A percentile compares a stretch with the other conserved stretches of the same genome.
Conservation (phyloP, 257 asterid species). For the Thymus mandschuricus region DNA sequence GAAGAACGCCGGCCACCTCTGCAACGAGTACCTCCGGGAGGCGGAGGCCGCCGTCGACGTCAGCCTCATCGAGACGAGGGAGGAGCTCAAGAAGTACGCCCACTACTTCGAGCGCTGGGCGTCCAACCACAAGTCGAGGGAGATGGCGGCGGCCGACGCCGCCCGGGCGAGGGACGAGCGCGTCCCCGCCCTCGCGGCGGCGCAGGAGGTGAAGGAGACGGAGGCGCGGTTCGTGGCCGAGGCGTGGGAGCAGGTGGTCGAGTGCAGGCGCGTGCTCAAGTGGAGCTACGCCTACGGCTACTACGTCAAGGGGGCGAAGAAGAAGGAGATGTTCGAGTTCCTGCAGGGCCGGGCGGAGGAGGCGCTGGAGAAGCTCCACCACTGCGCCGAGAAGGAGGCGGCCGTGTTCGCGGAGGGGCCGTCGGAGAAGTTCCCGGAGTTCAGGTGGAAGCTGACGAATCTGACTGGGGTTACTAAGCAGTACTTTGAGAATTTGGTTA, state of each 20-base stretch:
- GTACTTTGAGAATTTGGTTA: too few species aligned
- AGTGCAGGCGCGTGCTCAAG: conserved; percentile 52
- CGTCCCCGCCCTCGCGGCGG: neutral
- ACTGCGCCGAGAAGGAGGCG: too few species aligned
- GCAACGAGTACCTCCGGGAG: neutral
- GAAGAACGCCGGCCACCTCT: neutral
- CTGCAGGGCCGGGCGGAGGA: conserved; percentile 53
- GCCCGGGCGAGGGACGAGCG: neutral
- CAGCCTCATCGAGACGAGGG: neutral
- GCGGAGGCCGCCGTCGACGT: conserved; percentile 7
- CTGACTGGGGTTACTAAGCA: too few species aligned
- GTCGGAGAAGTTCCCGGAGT: too few species aligned
- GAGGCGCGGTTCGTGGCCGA: conserved; percentile 24
- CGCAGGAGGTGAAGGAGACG: neutral
- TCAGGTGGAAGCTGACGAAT: too few species aligned
- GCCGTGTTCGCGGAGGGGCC: too few species aligned
- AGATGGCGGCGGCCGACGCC: conserved; percentile 33
- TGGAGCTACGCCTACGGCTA: conserved; percentile 53
- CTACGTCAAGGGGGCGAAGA: conserved; percentile 24
- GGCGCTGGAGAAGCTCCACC: conserved; percentile 33
- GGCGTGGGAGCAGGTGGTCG: conserved; percentile 58
- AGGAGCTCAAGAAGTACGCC: conserved; percentile 24
- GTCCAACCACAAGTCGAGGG: conserved; percentile 24
- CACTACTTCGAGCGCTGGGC: conserved; percentile 49
- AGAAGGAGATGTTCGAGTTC: conserved; percentile 35